Base-by-base conservation (phyloP, 352 stramenopile genomes). In the Globisporangium barbulae region DNA sequence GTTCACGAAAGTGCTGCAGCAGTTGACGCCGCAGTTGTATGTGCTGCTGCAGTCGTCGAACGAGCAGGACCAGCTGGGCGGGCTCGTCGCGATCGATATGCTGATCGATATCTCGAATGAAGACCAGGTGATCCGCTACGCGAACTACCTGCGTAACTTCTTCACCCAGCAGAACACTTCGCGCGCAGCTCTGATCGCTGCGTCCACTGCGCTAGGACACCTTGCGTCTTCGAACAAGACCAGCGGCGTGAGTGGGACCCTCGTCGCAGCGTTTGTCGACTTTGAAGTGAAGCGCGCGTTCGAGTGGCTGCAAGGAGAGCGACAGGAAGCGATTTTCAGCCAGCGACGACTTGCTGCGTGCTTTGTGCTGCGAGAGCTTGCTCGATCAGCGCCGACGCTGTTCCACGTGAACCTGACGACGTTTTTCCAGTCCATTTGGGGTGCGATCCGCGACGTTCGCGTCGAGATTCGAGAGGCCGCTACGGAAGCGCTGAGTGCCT, bases 391-490 rank as follows among this genome's bases (percentile, higher is more conserved):
- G 25, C 90, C 90, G 2, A 97, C 89, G 56, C 75, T 97, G 5
- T 97, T 98, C 67, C 91, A 97, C 68, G 83, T 94, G 41, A 94
- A 97, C 61, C 74, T 97, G 45, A 91, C 83, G n/a, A 93, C 88
- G 15, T 97, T 98, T 65, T 96, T 98, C 58, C 89, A 97, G 71
- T 90, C 79, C n/a, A 96, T 97, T 64, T 96, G 89, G 89, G 80
- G 83, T 17, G 85, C 88, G 0, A 79, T 97, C 25, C 73, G 88
- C 42, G 90, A 96, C 39, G 42, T 65, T 5, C 69, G 77, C 42
- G 80, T 91, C 5, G 86, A 93, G 63, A 96, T 97, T 50, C 76
- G 89, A 60, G 78, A 95, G 61, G 89, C 89, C 0, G 87, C 89
- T 8, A 93, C 85, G 0, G 78, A 90, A 42, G 89, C 92, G 3